Conservation (phyloP, 306 rosid genomes). For the Delonix regia region DNA sequence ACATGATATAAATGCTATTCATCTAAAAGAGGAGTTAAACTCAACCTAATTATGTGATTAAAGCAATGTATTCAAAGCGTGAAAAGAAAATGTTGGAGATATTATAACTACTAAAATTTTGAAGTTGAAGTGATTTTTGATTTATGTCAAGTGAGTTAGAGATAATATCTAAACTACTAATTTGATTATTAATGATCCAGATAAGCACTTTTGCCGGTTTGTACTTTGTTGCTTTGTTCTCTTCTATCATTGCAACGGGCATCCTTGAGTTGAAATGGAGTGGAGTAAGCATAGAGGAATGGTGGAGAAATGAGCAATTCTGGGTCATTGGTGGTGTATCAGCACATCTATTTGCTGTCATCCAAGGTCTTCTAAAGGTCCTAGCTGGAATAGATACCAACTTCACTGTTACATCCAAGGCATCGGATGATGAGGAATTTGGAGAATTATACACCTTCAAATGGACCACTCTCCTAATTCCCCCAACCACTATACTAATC, state of each 20-base stretch:
- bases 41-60: background rate
- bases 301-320: slow-evolving; percentile 99
- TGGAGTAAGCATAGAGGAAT: slow-evolving; percentile 96
- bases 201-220: slow-evolving; percentile 93
- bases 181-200: slow-evolving; percentile 53
- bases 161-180: background rate
- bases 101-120: background rate
- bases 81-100: background rate
- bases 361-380: slow-evolving; percentile 92
- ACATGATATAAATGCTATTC: background rate
- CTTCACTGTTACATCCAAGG: slow-evolving; percentile 90
- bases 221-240: slow-evolving; percentile 78
- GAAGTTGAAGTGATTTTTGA: background rate
- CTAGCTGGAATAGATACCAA: slow-evolving; percentile 90
- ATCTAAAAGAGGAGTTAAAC: background rate
- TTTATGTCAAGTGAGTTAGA: background rate
- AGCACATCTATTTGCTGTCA: slow-evolving; percentile 85
- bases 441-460: slow-evolving; percentile 77
- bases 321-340: slow-evolving; percentile 99
- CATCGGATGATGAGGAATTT: slow-evolving; percentile 90
- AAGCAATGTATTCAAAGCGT: background rate
- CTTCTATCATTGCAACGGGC: slow-evolving; percentile 85
- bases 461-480: slow-evolving; percentile 95
- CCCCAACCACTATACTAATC: slow-evolving; percentile 89
- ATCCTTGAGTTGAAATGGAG: slow-evolving; percentile 97